These are phyloP conservation scores for Carex sylvatica DNA, from an alignment of 202 grass and related monocot genomes.

Conservation along the genomic window DNA sequence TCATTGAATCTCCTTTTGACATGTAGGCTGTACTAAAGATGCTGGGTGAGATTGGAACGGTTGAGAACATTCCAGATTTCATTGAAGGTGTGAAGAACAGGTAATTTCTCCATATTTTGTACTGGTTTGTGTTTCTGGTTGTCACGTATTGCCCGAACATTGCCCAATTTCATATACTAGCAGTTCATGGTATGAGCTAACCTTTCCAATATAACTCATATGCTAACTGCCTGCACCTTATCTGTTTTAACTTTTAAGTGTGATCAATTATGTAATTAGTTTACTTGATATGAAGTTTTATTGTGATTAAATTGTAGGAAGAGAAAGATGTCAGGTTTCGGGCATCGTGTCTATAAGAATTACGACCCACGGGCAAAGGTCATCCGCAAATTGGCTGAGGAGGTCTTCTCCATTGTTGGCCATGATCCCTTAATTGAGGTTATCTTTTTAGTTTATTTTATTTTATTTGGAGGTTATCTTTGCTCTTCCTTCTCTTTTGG, in stretches of 20 bases:
- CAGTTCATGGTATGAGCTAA: neutral
- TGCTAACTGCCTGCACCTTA: neutral
- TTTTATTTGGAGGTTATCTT: neutral
- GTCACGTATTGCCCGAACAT: neutral
- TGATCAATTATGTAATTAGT: neutral
- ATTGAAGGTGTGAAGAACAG: slow-evolving; percentile 97
- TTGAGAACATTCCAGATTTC: slow-evolving; percentile 88
- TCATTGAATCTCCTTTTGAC: slow-evolving; percentile 33
- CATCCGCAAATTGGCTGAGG: slow-evolving; percentile 86
- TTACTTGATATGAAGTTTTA: slow-evolving; percentile 20
- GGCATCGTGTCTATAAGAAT: slow-evolving; percentile 95
- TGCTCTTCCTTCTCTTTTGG: neutral
- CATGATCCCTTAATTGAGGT: slow-evolving; percentile 96
- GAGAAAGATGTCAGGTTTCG: slow-evolving; percentile 93
- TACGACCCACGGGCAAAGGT: slow-evolving; percentile 98
- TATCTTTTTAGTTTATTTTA: neutral
- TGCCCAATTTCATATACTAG: neutral
- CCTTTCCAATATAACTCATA: neutral
- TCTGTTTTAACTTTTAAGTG: neutral
- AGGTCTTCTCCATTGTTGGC: slow-evolving; percentile 95
- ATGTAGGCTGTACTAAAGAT: slow-evolving; percentile 94
- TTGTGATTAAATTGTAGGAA: slow-evolving; percentile 50
- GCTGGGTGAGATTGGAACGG: slow-evolving; percentile 86
- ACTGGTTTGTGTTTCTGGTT: neutral
- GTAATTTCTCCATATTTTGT: slow-evolving; percentile 33